phyloP scores from a whole-genome alignment of 2,329 filamentous ascomycete species.

The Colletotrichum ledebouriae region DNA sequence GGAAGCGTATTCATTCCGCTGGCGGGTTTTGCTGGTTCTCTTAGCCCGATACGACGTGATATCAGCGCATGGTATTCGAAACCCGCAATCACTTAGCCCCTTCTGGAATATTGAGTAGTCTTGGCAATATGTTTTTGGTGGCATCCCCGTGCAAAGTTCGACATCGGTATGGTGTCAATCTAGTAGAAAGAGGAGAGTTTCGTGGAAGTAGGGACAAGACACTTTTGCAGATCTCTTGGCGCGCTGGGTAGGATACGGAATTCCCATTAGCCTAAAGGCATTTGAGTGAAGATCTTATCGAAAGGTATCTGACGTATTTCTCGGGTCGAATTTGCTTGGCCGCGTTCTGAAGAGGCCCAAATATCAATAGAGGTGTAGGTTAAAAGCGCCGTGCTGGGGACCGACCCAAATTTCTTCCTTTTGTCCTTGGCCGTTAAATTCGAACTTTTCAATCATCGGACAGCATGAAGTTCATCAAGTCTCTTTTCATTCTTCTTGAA shows the following conservation, averaged over 20 bases:
- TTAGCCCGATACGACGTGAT: conserved; percentile 1
- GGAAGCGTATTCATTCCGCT: conserved; percentile 6
- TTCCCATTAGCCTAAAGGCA: no score
- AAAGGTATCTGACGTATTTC: no score
- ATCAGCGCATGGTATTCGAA: neutral
- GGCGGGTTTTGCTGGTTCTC: conserved; percentile 22
- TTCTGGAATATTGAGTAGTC: neutral
- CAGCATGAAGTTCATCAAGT: conserved; percentile 6
- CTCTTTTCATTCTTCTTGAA: neutral
- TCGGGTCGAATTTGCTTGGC: no score
- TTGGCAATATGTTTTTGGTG: neutral
- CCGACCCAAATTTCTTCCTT: neutral
- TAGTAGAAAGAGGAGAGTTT: no score
- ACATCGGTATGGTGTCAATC: no score
- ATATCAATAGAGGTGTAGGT: no score
- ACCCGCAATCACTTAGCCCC: neutral
- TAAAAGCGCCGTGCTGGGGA: no score
- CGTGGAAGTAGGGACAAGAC: neutral
- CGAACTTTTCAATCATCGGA: no score
- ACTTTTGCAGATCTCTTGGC: neutral
- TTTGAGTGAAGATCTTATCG: no score
- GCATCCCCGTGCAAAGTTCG: no score
- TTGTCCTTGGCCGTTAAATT: neutral
- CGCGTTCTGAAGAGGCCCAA: no score
- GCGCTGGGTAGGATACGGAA: no score